These are phyloP conservation scores for Pichia scutulata DNA, from an alignment of 805 yeast genomes.

Conservation along the genomic window DNA sequence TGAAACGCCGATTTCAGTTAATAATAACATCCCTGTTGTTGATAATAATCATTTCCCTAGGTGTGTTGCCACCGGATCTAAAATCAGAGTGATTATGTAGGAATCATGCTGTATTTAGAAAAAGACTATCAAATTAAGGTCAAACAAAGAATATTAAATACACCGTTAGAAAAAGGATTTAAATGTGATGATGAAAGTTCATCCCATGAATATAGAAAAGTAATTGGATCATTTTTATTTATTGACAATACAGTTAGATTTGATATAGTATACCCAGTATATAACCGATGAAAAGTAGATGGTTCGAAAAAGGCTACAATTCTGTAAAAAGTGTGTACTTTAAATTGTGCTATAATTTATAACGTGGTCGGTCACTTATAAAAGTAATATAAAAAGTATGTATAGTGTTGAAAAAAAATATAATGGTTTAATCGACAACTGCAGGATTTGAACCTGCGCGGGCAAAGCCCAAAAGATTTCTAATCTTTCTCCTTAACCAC, in stretches of 20 bases:
- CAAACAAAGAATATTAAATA: neutral
- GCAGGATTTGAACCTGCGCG: conserved; percentile 60
- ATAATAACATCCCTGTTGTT: too few relatives aligned
- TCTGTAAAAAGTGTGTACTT: too few relatives aligned
- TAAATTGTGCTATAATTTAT: too few relatives aligned
- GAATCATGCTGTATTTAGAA: too few relatives aligned
- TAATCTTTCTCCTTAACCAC: conserved; percentile 52
- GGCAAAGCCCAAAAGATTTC: conserved; percentile 56
- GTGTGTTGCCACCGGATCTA: too few relatives aligned
- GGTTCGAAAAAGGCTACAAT: neutral
- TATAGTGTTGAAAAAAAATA: neutral
- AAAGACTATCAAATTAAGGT: neutral
- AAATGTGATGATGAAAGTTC: neutral
- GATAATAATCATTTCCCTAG: too few relatives aligned
- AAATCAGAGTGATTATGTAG: too few relatives aligned
- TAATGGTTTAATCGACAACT: conserved; percentile 34
- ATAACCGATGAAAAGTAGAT: neutral
- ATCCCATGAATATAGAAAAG: neutral
- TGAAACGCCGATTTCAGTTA: too few relatives aligned
- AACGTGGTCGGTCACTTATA: too few relatives aligned
- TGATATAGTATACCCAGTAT: conserved; percentile 5
- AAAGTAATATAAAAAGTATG: neutral
- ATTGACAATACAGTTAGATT: conserved; percentile 7
- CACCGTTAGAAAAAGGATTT: conserved; percentile 1
- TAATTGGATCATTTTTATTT: conserved; percentile 5